Base-by-base conservation (phyloP, 257 asterid genomes). In the Anisodus tanguticus region DNA sequence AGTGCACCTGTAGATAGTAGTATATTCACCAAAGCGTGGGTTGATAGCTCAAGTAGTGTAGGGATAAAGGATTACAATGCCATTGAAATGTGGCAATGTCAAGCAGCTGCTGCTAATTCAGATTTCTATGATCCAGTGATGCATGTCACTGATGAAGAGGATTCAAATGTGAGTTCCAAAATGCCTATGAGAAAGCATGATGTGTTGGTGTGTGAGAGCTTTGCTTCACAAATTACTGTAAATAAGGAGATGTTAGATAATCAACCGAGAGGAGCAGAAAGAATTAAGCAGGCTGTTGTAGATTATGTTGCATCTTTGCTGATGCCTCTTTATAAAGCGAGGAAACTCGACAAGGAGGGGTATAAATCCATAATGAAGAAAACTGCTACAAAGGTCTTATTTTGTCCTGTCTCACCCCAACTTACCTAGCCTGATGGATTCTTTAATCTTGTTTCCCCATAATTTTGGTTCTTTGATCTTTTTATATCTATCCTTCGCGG, bases 41-140 rank as follows among this genome's bases (percentile, higher is more conserved):
- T 97, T 83, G 98, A 95, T 88, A 91, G 95, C 87, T 94, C 93
- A 69, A 98, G 95, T 80, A 96, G 95, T 88, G 90, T 86, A 55
- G 99, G 97, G 82, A 89, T 91, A 80, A 97, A 95, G 89, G 98
- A 95, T 87, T 95, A 93, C 94, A 94, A 87, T 89, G 97, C 98
- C 85, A 97, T 97, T 83, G 98, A 95, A 86, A 95, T 98, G 91
- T 97, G 99, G 99, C 99, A 97, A 88, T 93, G 97, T 83, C 98
- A 97, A 87, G 98, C 99, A 85, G 98, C 98, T 80, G 99, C 98
- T 69, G 99, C 98, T 86, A 93, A 92, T 90, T 95, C 97, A 51
- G 96, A 93, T 86, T 92, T 90, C 88, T 91, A 93, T 83, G 91
- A 88, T 80, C 94, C 91, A 82, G 81, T 90, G 77, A 84, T 86